phyloP scores from a whole-genome alignment of 257 asterid species.

The Solanum clarkiae region DNA sequence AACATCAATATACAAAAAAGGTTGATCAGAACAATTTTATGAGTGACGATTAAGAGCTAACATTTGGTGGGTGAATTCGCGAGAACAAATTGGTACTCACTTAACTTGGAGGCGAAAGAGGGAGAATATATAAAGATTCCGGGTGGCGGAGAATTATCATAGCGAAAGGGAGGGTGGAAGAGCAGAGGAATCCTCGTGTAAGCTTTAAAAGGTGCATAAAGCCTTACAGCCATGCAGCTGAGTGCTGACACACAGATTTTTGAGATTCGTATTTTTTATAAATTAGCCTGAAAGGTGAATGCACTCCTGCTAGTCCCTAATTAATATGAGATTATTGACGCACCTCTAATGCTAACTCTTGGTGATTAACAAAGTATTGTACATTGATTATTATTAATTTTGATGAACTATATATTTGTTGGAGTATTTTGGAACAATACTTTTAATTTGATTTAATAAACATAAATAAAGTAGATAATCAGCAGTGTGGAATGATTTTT shows the following conservation, averaged over 20 bases:
- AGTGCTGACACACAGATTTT: neutral
- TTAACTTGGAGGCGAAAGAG: neutral
- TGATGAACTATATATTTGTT: neutral
- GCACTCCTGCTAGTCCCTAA: neutral
- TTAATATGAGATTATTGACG: neutral
- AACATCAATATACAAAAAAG: slow-evolving; percentile 1
- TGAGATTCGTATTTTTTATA: neutral
- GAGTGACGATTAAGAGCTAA: slow-evolving; percentile 6
- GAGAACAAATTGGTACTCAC: neutral
- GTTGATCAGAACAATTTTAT: neutral
- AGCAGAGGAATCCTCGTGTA: slow-evolving; percentile 44
- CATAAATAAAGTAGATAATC: no score
- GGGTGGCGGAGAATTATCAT: slow-evolving; percentile 32
- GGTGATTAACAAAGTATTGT: neutral
- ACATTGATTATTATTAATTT: no score
- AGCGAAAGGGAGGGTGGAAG: slow-evolving; percentile 22
- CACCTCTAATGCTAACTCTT: neutral
- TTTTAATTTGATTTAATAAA: no score
- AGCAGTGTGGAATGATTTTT: no score
- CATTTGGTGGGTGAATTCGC: neutral
- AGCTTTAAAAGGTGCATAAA: slow-evolving; percentile 21
- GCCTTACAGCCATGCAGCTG: slow-evolving; percentile 16
- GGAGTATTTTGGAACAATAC: no score
- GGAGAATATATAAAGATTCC: slow-evolving; percentile 17
- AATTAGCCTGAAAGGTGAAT: neutral